Percentiles rank a stretch among this genome's conserved stretches.
Evolutionary conservation across 768 basidiomycete species (phyloP).

Genomic region (Naganishia onofrii): DNA sequence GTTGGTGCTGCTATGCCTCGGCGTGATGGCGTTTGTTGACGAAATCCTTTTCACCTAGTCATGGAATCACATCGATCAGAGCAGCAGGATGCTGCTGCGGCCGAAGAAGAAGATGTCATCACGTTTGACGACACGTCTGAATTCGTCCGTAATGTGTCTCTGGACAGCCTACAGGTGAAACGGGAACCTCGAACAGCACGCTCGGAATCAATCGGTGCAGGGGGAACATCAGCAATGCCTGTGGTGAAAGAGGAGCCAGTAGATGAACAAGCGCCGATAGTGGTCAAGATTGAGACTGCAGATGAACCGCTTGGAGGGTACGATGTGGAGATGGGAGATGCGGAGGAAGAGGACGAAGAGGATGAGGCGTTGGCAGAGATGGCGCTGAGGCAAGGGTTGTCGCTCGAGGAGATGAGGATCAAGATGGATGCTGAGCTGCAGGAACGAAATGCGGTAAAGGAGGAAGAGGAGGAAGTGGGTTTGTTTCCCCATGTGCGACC

Average conservation of each 20-base stretch:
- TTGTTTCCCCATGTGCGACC: constrained; percentile 40
- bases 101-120: constrained; percentile 61
- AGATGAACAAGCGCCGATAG: constrained; percentile 39
- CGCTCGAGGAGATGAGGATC: constrained; percentile 48
- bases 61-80: constrained; percentile 60
- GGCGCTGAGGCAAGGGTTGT: constrained; percentile 50
- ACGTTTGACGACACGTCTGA: constrained; percentile 96
- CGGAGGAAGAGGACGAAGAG: constrained; percentile 72
- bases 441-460: constrained; percentile 66
- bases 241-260: constrained; percentile 25
- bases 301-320: constrained; percentile 51
- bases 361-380: constrained; percentile 62
- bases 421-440: constrained; percentile 69
- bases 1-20: neutral
- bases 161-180: constrained; percentile 46
- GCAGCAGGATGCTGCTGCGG: constrained; percentile 35
- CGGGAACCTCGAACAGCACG: constrained; percentile 53
- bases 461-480: constrained; percentile 54
- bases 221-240: constrained; percentile 1
- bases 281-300: constrained; percentile 48
- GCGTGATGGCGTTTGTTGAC: constrained; percentile 39
- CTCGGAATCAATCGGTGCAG: constrained; percentile 34
- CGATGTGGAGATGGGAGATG: constrained; percentile 66
- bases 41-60: constrained; percentile 55
- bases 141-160: constrained; percentile 69